phyloP scores from a whole-genome alignment of 2,329 filamentous ascomycete genomes.

The Fusarium hostae region DNA sequence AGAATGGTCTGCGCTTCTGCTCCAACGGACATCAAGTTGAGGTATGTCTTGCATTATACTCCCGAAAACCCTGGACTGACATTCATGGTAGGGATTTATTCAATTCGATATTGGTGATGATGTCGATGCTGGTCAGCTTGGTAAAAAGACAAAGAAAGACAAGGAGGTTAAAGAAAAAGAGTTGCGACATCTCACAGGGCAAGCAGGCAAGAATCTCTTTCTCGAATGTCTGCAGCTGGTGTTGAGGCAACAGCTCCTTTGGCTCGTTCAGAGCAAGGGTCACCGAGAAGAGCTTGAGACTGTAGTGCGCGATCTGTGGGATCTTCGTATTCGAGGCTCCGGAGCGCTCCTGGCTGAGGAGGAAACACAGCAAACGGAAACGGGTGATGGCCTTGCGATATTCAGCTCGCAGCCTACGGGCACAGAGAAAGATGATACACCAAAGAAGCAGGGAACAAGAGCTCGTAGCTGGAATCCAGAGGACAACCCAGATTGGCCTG shows the following conservation, averaged over 20 bases:
- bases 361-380: constrained; percentile 28
- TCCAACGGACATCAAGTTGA: constrained; percentile 83
- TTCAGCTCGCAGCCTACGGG: constrained; percentile 54
- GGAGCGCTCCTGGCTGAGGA: constrained; percentile 50
- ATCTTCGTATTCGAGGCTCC: constrained; percentile 68
- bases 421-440: constrained; percentile 22
- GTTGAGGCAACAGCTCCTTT: constrained; percentile 81
- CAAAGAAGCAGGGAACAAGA: constrained; percentile 43
- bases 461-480: constrained; percentile 59
- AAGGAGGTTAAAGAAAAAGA: constrained; percentile 66
- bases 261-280: constrained; percentile 73
- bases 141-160: constrained; percentile 65
- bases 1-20: constrained; percentile 83
- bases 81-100: constrained; percentile 59
- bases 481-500: constrained; percentile 59
- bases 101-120: constrained; percentile 72
- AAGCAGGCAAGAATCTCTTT: constrained; percentile 79
- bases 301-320: constrained; percentile 87
- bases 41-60: constrained; percentile 53
- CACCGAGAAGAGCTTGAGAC: constrained; percentile 80
- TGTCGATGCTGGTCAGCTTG: constrained; percentile 73
- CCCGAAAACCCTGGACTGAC: background rate
- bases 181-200: constrained; percentile 69
- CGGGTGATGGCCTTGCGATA: constrained; percentile 47
- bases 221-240: constrained; percentile 87